Conservation (phyloP, 306 rosid genomes). For the Inga laurina region DNA sequence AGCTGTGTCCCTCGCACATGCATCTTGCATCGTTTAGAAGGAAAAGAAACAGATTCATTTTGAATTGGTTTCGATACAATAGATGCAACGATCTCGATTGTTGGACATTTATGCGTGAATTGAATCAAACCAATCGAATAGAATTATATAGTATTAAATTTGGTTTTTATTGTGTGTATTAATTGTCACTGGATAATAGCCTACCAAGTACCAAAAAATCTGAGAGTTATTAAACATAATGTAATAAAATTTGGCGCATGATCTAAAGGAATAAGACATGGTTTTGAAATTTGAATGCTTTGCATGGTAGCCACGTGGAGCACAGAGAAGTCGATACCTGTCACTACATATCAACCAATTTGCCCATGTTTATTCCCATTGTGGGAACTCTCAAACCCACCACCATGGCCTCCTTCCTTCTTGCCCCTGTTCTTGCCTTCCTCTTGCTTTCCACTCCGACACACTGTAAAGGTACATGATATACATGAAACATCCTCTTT, state of each 20-base stretch:
- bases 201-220: background rate
- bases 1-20: background rate
- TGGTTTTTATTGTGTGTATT: background rate
- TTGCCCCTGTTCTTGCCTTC: slow-evolving; percentile 18
- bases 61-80: background rate
- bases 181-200: background rate
- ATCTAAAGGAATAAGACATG: background rate
- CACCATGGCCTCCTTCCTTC: slow-evolving; percentile 39
- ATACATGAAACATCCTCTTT: background rate
- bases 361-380: background rate
- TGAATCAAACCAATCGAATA: background rate
- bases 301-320: slow-evolving; percentile 71
- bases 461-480: slow-evolving; percentile 18
- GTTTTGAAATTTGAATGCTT: slow-evolving; percentile 6
- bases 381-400: background rate
- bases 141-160: no score
- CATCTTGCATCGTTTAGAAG: background rate
- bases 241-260: background rate
- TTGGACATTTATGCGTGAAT: background rate
- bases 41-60: background rate
- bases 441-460: slow-evolving; percentile 32
- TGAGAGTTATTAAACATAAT: background rate
- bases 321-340: slow-evolving; percentile 32
- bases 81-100: background rate
- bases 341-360: slow-evolving; percentile 14